Evolutionary conservation across 805 yeast genomes (phyloP), one percentile per base, ranked within the genome.

Genomic region (Clavispora asparagi): DNA sequence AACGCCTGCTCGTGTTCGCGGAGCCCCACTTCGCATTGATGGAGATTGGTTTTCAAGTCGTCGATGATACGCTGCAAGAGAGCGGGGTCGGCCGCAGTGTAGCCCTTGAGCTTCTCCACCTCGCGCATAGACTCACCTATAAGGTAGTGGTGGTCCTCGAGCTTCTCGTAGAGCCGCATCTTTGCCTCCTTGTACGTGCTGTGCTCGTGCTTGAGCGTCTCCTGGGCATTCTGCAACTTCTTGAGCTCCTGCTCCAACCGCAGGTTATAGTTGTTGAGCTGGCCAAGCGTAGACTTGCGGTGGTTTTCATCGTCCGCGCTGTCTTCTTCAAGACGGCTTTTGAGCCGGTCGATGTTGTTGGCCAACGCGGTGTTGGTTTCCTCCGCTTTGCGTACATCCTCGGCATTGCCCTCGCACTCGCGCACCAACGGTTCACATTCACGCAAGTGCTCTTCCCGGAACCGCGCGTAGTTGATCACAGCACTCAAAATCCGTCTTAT

Each of bases 391-490:
- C 73, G 68, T 26, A 64, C 54, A 16, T 54, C 58, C 35, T 73
- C 76, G 16, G 79, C 63, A 41, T 77, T 65, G 10, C 69, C 59
- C 43, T 82, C 85, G 49, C 82, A 77, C 39, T 73, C 69, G 7
- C 73, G 67, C 27, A 84, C 79, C 25, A 85, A 67, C 25, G 77
- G 78, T 50, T 83, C 88, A 57, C 86, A 82, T 53, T 85, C 90
- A 23, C 71, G 74, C 61, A 83, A 77, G 48, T 86, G 82, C 52
- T 83, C 88, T 55, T 87, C 95, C 53, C 95, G 75, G 58, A 86
- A 89, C 46, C 92, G 69, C 1, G 95, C 95, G 71, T 80, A 90
- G 61, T 90, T 90, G 19, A 89, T 85, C 42, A 89, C 81, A 0
- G 94, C 94, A 60, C 95, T 87, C 26, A 89, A 63, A 17, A 88